A percentile compares a stretch with the other conserved stretches of the same genome.
These are phyloP conservation scores for Pyricularia pennisetigena DNA, from an alignment of 2,329 filamentous ascomycete genomes.

Conservation along the genomic window DNA sequence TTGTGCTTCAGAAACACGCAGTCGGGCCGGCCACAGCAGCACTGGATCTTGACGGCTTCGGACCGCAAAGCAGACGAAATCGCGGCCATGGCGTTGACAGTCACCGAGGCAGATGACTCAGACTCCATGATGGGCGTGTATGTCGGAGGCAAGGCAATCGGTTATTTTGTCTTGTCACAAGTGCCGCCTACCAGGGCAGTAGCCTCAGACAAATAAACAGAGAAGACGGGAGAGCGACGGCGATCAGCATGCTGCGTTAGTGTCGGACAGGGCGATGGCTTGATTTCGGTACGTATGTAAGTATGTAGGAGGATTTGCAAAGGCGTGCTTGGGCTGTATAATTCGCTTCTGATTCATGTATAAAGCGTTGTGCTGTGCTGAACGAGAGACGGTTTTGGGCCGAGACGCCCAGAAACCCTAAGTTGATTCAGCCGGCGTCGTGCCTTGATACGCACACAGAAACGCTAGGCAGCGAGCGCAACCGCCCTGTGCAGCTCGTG, in stretches of 20 bases:
- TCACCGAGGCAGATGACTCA: conserved; percentile 1
- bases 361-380: background rate
- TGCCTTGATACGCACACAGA: background rate
- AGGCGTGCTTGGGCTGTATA: background rate
- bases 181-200: background rate
- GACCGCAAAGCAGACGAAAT: conserved; percentile 2
- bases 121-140: background rate
- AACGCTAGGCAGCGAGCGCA: background rate
- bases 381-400: background rate
- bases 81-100: conserved; percentile 3
- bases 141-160: background rate
- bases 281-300: background rate
- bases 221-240: background rate
- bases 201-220: background rate
- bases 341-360: background rate
- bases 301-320: background rate
- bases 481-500: background rate
- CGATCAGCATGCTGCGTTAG: conserved; percentile 1
- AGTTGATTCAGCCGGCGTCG: background rate
- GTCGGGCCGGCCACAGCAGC: conserved; percentile 77
- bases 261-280: background rate
- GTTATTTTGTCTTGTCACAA: background rate
- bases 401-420: background rate
- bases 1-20: conserved; percentile 79
- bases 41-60: conserved; percentile 35